Evolutionary conservation across 768 basidiomycete species (phyloP).

Genomic region (Suillus fuscotomentosus): DNA sequence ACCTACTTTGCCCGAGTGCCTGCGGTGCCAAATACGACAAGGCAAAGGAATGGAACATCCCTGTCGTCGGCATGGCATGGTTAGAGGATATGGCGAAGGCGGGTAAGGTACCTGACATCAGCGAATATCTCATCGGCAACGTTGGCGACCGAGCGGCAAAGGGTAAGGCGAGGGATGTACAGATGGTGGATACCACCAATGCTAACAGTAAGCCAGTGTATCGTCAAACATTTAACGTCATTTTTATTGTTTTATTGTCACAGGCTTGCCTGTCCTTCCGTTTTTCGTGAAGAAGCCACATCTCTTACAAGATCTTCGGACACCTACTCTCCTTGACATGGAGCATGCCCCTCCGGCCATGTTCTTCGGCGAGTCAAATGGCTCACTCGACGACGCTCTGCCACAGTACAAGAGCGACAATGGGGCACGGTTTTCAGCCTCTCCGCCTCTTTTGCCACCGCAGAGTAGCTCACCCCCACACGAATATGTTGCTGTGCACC

Average conservation of each 20-base stretch:
- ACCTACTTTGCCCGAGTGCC: slow-evolving; percentile 74
- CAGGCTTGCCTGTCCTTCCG: slow-evolving; percentile 1
- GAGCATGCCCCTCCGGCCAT: background rate
- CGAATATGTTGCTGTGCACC: slow-evolving; percentile 1
- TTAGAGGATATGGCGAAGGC: slow-evolving; percentile 53
- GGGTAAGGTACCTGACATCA: slow-evolving; percentile 44
- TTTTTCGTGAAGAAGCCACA: slow-evolving; percentile 20
- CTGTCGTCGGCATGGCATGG: slow-evolving; percentile 74
- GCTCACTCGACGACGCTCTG: slow-evolving; percentile 24
- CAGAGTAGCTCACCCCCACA: slow-evolving; percentile 27
- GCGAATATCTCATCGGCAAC: slow-evolving; percentile 32
- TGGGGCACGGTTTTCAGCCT: slow-evolving; percentile 9
- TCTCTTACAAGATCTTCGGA: slow-evolving; percentile 21
- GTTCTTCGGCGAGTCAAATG: slow-evolving; percentile 35
- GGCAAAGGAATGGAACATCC: slow-evolving; percentile 76
- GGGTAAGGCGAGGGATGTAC: slow-evolving; percentile 30
- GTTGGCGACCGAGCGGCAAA: slow-evolving; percentile 14
- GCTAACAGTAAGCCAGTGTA: slow-evolving; percentile 31
- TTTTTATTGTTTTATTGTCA: slow-evolving; percentile 8
- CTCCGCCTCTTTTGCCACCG: slow-evolving; percentile 22
- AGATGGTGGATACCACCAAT: slow-evolving; percentile 38
- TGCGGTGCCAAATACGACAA: slow-evolving; percentile 75
- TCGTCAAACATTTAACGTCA: background rate
- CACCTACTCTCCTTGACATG: slow-evolving; percentile 2
- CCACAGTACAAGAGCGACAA: slow-evolving; percentile 14